Evolutionary conservation across 192 early-diverging fungal species (phyloP), one percentile per base, ranked within the genome.

Genomic region (Dissophora globulifera): DNA sequence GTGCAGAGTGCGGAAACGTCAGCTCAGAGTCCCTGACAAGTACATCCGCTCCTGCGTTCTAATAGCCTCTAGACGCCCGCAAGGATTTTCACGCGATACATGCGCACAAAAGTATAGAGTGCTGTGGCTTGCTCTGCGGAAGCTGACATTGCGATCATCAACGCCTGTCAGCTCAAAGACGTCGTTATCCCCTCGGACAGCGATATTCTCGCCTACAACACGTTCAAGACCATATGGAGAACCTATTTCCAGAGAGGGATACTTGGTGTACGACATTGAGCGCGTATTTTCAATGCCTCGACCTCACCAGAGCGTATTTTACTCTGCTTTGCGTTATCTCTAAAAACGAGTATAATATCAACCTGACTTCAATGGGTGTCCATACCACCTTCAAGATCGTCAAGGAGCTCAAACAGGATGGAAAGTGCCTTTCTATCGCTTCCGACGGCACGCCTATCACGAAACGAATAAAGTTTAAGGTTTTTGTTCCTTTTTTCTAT

Each of bases 181-280:
- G n/a, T 52, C 20, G 27, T 62, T 23, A 15, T 51, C 13, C 42
- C 60, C 16, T 17, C 33, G 7, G 60, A 62, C 38, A 62, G 50
- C 38, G 60, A 62, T 7, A 50, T 62, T 48, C 31, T 62, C 5
- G 38, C 38, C 32, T n/a, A n/a, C n/a, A n/a, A n/a, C n/a, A n/a
- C n/a, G n/a, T n/a, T n/a, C n/a, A n/a, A n/a, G n/a, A n/a, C n/a
- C 5, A 29, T 62, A 5, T 62, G 60, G 50, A 51, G 50, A 19
- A n/a, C 47, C 60, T 5, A 17, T 52, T 7, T 52, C 60, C n/a
- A 30, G 26, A 22, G 20, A 8, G 6, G 9, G 16, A n/a, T 42
- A 51, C 49, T 26, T 43, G 22, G 25, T 51, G 12, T 62, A 51
- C 31, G 25, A 62, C 3, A 13, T 62, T 8, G 15, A 17, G 4